Conservation (phyloP, 1,284 basidiomycete species). For the Neonothopanus nambi region DNA sequence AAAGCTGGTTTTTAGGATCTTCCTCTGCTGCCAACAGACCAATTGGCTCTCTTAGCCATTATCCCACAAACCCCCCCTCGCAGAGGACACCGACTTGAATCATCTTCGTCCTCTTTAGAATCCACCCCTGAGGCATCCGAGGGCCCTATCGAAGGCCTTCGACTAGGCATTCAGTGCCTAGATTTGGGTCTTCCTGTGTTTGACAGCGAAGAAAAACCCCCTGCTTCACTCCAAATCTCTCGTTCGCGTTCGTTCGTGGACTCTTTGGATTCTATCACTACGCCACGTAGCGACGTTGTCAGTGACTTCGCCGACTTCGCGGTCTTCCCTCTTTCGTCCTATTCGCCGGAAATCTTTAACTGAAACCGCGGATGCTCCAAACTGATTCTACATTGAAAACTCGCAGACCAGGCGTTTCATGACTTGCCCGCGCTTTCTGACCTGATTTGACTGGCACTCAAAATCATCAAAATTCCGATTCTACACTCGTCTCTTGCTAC, state of each 20-base stretch:
- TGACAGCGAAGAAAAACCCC: slow-evolving; percentile 6
- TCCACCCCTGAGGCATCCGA: slow-evolving; percentile 53
- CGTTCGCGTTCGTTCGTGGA: no score
- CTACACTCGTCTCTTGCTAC: slow-evolving; percentile 2
- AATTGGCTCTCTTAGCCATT: slow-evolving; percentile 53
- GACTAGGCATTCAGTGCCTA: slow-evolving; percentile 36
- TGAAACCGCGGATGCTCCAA: slow-evolving; percentile 24
- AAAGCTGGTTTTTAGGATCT: slow-evolving; percentile 23
- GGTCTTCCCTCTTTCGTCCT: slow-evolving; percentile 49
- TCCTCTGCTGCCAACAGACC: slow-evolving; percentile 24
- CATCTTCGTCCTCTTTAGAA: slow-evolving; percentile 55
- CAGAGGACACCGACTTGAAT: slow-evolving; percentile 41
- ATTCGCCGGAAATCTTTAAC: slow-evolving; percentile 46
- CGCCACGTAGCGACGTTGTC: slow-evolving; percentile 4
- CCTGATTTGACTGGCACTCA: background rate
- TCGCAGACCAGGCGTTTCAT: slow-evolving; percentile 2
- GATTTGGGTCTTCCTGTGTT: slow-evolving; percentile 26
- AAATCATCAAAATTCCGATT: slow-evolving; percentile 1
- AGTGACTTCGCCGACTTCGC: slow-evolving; percentile 50
- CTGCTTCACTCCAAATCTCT: background rate
- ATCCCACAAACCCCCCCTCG: slow-evolving; percentile 50
- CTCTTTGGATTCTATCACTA: slow-evolving; percentile 26
- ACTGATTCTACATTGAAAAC: background rate
- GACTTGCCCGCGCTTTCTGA: background rate
- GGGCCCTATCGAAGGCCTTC: slow-evolving; percentile 44